A percentile compares a stretch with the other conserved stretches of the same genome.
Evolutionary conservation across 2,329 filamentous ascomycete genomes (phyloP).

Genomic region (Fusarium armeniacum): DNA sequence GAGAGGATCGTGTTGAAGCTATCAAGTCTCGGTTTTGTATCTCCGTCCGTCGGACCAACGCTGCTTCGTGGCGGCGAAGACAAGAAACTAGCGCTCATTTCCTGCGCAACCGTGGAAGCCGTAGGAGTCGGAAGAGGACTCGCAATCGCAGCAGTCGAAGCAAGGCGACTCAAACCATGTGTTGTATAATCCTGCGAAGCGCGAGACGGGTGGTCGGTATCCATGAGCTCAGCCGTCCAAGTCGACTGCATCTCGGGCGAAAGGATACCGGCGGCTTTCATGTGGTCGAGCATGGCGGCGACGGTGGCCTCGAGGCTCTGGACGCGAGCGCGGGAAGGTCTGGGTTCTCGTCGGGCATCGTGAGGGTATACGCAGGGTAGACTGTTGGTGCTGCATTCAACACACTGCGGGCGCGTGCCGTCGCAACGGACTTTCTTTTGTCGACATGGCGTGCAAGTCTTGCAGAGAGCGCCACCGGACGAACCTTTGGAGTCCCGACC

Average conservation of each 20-base stretch:
- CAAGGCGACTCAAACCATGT: constrained; percentile 49
- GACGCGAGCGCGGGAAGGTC: constrained; percentile 52
- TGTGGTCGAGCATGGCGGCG: constrained; percentile 52
- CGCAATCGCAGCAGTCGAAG: constrained; percentile 50
- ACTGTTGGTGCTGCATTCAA: constrained; percentile 50
- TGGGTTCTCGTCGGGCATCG: constrained; percentile 52
- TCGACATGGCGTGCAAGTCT: constrained; percentile 55
- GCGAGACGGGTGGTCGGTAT: constrained; percentile 39
- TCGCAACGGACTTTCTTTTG: constrained; percentile 56
- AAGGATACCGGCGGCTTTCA: constrained; percentile 53
- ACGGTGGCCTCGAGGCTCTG: constrained; percentile 52
- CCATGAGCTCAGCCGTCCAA: constrained; percentile 50
- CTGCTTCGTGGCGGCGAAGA: constrained; percentile 50
- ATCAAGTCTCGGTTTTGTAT: constrained; percentile 46
- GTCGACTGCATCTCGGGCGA: constrained; percentile 47
- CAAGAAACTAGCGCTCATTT: constrained; percentile 49
- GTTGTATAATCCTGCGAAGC: constrained; percentile 47
- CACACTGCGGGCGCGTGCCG: constrained; percentile 53
- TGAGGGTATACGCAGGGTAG: constrained; percentile 54
- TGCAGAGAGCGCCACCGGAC: constrained; percentile 50
- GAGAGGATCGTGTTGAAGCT: constrained; percentile 48
- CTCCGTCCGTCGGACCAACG: constrained; percentile 47
- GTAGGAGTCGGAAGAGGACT: constrained; percentile 50
- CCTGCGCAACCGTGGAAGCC: constrained; percentile 45
- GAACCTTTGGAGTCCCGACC: constrained; percentile 43